Conservation (phyloP, 1,139 yeast genomes). For the Protomyces gravidus region DNA sequence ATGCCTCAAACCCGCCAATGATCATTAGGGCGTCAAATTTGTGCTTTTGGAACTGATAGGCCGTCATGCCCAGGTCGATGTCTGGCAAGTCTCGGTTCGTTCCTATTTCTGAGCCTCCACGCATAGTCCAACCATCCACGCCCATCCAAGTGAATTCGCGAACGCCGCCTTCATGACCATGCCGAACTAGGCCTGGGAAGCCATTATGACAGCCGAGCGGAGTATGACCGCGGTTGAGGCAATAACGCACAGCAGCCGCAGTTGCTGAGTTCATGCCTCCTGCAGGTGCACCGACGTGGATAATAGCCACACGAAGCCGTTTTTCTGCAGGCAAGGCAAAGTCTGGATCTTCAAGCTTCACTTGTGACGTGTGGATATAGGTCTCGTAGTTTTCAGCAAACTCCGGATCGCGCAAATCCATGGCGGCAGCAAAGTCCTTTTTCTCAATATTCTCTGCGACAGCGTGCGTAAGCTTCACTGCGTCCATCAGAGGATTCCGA, state of each 20-base stretch:
- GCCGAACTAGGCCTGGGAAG: constrained; percentile 80
- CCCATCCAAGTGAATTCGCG: constrained; percentile 75
- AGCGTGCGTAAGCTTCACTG: constrained; percentile 75
- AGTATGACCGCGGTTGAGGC: constrained; percentile 83
- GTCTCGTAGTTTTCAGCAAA: constrained; percentile 68
- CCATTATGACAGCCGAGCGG: constrained; percentile 88
- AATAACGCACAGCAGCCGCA: constrained; percentile 84
- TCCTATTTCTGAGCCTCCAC: constrained; percentile 94
- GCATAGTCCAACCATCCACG: constrained; percentile 82
- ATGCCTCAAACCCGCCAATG: constrained; percentile 95
- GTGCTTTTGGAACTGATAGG: constrained; percentile 82
- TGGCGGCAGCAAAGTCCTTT: constrained; percentile 80
- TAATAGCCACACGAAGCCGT: constrained; percentile 63
- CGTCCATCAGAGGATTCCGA: constrained; percentile 78
- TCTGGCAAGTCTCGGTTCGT: constrained; percentile 85
- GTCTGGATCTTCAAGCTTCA: constrained; percentile 33
- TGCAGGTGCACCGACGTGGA: constrained; percentile 95
- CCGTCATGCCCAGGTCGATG: constrained; percentile 77
- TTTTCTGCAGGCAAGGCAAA: constrained; percentile 34
- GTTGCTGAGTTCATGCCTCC: constrained; percentile 94
- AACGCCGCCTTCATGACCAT: constrained; percentile 54
- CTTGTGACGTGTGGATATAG: constrained; percentile 45
- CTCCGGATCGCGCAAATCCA: constrained; percentile 79
- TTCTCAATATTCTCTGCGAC: constrained; percentile 80
- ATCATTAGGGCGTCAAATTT: constrained; percentile 78